These are phyloP conservation scores for Phellopilus nigrolimitatus DNA, from an alignment of 1,284 basidiomycete genomes.

Conservation along the genomic window DNA sequence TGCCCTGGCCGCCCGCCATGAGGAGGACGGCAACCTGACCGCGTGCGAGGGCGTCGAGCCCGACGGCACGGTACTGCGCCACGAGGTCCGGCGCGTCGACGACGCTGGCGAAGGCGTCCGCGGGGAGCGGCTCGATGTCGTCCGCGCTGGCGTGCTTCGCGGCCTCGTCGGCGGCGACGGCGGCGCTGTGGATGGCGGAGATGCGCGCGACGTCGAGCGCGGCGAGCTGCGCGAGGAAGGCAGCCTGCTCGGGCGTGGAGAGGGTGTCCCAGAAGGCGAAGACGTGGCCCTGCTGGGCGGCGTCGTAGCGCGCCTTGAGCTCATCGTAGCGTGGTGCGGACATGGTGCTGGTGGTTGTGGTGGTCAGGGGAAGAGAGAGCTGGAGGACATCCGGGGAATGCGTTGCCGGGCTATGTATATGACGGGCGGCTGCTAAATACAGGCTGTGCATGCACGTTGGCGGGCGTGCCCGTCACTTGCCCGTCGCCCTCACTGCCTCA, in stretches of 20 bases:
- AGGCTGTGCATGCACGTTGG: neutral
- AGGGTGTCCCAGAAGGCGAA: constrained; percentile 84
- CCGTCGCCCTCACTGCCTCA: neutral
- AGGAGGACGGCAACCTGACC: constrained; percentile 90
- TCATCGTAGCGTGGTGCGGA: constrained; percentile 20
- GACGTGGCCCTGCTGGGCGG: constrained; percentile 86
- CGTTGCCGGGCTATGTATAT: neutral
- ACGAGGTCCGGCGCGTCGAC: constrained; percentile 54
- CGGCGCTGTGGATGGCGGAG: constrained; percentile 82
- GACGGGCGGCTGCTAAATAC: neutral
- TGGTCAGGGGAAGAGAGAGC: neutral
- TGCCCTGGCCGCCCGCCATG: constrained; percentile 98
- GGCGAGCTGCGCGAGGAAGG: constrained; percentile 72
- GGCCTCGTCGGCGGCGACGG: constrained; percentile 65
- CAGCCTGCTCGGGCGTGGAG: constrained; percentile 55
- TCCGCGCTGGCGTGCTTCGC: constrained; percentile 39
- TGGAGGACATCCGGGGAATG: neutral
- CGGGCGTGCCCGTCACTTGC: neutral
- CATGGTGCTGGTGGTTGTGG: neutral
- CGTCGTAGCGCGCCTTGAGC: constrained; percentile 51
- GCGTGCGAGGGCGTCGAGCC: constrained; percentile 76
- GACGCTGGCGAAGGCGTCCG: constrained; percentile 62
- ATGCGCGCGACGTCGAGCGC: constrained; percentile 87
- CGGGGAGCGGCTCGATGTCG: constrained; percentile 75
- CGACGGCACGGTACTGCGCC: constrained; percentile 66